These are phyloP conservation scores for Ophiostoma montium DNA, from an alignment of 2,329 filamentous ascomycete genomes.

Conservation along the genomic window DNA sequence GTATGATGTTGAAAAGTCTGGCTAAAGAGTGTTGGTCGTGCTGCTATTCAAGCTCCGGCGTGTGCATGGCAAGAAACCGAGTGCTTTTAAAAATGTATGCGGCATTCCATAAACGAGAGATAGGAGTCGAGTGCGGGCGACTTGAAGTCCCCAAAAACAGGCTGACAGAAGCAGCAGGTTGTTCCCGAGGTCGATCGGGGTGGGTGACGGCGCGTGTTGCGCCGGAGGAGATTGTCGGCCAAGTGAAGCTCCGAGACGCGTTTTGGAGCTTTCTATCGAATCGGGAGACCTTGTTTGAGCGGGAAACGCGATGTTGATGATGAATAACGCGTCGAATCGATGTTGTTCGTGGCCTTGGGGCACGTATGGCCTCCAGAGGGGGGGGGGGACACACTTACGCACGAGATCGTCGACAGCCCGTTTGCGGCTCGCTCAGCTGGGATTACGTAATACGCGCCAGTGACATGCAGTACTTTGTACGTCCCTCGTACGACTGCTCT, in stretches of 20 bases:
- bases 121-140: too few species aligned
- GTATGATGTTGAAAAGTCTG: neutral
- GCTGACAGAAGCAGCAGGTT: neutral
- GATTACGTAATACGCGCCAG: neutral
- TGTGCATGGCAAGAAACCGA: slow-evolving; percentile 10
- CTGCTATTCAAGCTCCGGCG: slow-evolving; percentile 3
- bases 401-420: neutral
- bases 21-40: neutral
- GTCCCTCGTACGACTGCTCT: neutral
- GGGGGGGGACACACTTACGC: neutral
- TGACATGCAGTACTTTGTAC: too few species aligned
- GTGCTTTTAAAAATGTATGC: neutral
- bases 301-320: slow-evolving; percentile 9
- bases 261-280: neutral
- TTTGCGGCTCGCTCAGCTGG: neutral
- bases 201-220: slow-evolving; percentile 4
- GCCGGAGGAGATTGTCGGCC: slow-evolving; percentile 8
- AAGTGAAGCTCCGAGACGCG: slow-evolving; percentile 3
- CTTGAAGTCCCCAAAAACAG: too few species aligned
- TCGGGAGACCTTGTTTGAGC: neutral
- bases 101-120: slow-evolving; percentile 4
- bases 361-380: slow-evolving; percentile 5
- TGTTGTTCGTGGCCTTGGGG: neutral
- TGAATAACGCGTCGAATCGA: slow-evolving; percentile 11
- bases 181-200: neutral